Evolutionary conservation across 2,329 filamentous ascomycete species (phyloP), one percentile per base, ranked within the genome.

Genomic region (Fusarium irregulare): DNA sequence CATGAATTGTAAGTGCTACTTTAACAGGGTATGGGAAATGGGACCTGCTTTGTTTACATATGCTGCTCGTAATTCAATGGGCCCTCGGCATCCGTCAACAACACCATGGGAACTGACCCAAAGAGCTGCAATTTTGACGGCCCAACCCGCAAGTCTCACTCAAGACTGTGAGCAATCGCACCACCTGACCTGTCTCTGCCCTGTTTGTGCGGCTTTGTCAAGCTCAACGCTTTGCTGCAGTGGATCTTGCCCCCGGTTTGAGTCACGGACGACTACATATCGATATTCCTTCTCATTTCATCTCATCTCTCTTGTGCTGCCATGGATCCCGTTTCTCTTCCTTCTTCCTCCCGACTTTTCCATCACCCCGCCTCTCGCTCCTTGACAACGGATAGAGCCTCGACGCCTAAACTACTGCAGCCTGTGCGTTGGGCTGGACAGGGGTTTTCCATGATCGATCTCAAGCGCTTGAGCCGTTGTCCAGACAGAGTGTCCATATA

Each of bases 41-140:
- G 68, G 68, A 68, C 41, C 54, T 55, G 68, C 67, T 60, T 71
- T 71, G 68, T 71, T 71, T 71, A 71, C 68, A 71, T 71, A 71
- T 71, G 67, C 44, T 61, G 34, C 51, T 53, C 48, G 50, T 46
- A 64, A 63, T 46, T 68, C 58, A 30, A 64, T 61, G 54, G 54
- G 55, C 42, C 62, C 63, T 70, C 62, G 65, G 64, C 46, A 65
- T 63, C 66, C 65, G 46, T 69, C 64, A 58, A 60, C 55, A 67
- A 59, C 49, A 60, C 62, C 67, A 60, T 70, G 55, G 54, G 66
- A 70, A 70, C 54, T 70, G 67, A 46, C 67, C 66, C 56, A 63
- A 66, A 51, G 50, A 56, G 41, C 63, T 53, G 42, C 60, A 50
- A 47, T 59, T 54, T 56, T 56, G 46, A 59, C 67, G 63, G 68